Conservation (phyloP, 176 grass and related monocot genomes). For the Pontederia crassipes region DNA sequence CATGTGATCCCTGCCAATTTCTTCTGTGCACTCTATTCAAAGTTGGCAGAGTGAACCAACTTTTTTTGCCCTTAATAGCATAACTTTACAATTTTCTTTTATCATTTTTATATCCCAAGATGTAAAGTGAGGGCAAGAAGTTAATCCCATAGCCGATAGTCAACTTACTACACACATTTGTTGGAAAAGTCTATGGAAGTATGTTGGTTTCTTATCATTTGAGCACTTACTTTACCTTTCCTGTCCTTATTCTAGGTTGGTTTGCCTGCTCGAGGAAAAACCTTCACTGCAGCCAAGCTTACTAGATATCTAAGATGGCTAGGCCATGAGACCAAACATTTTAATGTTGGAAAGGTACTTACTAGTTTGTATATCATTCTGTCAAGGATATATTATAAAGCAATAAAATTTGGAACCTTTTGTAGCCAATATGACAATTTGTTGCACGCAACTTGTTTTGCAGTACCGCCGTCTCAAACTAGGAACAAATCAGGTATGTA, state of each 20-base stretch:
- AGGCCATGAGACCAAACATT: constrained; percentile 99
- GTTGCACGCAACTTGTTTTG: constrained; percentile 26
- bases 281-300: constrained; percentile 95
- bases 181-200: too few relatives aligned
- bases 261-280: constrained; percentile 92
- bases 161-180: too few relatives aligned
- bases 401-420: neutral
- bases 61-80: too few relatives aligned
- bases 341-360: constrained; percentile 96
- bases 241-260: constrained; percentile 55
- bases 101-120: too few relatives aligned
- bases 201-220: constrained; percentile 6
- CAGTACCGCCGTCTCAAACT: constrained; percentile 94
- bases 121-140: too few relatives aligned
- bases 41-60: too few relatives aligned
- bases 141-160: too few relatives aligned
- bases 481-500: constrained; percentile 80
- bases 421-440: constrained; percentile 19
- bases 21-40: too few relatives aligned
- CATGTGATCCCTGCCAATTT: too few relatives aligned
- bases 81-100: too few relatives aligned
- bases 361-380: constrained; percentile 22
- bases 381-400: neutral
- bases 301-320: constrained; percentile 97
- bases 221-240: constrained; percentile 11